Evolutionary conservation across 768 basidiomycete species (phyloP).

Genomic region (Exsudoporus frostii): DNA sequence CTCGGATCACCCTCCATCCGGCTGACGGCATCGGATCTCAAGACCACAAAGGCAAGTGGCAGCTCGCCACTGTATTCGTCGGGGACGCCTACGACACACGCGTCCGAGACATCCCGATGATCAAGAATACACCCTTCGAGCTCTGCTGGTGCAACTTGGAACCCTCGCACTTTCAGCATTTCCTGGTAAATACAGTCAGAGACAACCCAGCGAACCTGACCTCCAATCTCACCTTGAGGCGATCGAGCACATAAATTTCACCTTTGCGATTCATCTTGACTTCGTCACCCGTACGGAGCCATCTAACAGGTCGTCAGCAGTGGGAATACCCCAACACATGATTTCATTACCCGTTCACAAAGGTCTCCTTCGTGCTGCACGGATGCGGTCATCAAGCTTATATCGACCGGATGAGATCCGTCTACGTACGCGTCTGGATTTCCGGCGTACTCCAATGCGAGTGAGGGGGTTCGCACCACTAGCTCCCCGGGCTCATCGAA

Average conservation of each 20-base stretch:
- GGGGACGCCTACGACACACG: slow-evolving; percentile 61
- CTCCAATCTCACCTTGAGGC: slow-evolving; percentile 53
- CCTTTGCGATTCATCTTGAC: slow-evolving; percentile 58
- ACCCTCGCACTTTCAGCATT: slow-evolving; percentile 63
- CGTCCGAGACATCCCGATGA: slow-evolving; percentile 59
- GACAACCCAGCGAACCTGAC: background rate
- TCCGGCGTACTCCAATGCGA: slow-evolving; percentile 56
- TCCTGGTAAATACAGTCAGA: slow-evolving; percentile 41
- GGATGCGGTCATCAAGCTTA: slow-evolving; percentile 8
- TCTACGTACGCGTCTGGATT: slow-evolving; percentile 56
- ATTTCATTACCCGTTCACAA: slow-evolving; percentile 43
- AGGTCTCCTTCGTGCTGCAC: slow-evolving; percentile 59
- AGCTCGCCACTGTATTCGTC: slow-evolving; percentile 78
- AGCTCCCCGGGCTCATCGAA: slow-evolving; percentile 65
- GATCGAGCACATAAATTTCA: slow-evolving; percentile 69
- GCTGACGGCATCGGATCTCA: slow-evolving; percentile 37
- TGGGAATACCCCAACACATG: background rate
- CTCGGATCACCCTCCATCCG: slow-evolving; percentile 33
- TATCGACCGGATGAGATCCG: background rate
- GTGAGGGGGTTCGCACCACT: slow-evolving; percentile 55
- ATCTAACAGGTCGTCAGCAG: slow-evolving; percentile 32
- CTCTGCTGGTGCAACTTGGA: slow-evolving; percentile 63
- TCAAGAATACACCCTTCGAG: slow-evolving; percentile 61
- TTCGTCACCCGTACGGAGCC: slow-evolving; percentile 72
- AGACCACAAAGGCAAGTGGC: slow-evolving; percentile 68